These are phyloP conservation scores for Neoarthrinium moseri DNA, from an alignment of 2,329 filamentous ascomycete species.

Conservation along the genomic window DNA sequence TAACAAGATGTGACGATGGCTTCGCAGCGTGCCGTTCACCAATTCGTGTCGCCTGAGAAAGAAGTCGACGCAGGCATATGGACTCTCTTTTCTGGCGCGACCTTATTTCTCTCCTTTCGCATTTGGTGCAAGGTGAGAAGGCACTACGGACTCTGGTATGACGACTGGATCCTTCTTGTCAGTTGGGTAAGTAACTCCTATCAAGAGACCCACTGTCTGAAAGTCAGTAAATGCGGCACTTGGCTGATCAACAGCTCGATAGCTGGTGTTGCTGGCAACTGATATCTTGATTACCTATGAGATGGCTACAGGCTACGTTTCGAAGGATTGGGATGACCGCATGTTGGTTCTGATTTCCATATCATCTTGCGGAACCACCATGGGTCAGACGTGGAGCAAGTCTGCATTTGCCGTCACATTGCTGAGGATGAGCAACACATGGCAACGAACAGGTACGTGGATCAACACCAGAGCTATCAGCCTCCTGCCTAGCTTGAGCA, in stretches of 20 bases:
- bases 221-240: background rate
- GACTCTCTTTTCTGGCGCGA: constrained; percentile 15
- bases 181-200: constrained; percentile 17
- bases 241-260: background rate
- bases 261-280: constrained; percentile 5
- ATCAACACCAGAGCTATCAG: too few species aligned
- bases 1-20: constrained; percentile 7
- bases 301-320: constrained; percentile 7
- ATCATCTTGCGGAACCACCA: constrained; percentile 34
- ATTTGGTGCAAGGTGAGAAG: constrained; percentile 13
- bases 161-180: constrained; percentile 18
- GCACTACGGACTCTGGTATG: constrained; percentile 11
- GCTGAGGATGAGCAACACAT: constrained; percentile 41
- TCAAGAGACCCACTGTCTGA: background rate
- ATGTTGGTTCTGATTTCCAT: constrained; percentile 53
- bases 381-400: constrained; percentile 34
- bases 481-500: too few species aligned
- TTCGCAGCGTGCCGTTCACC: background rate
- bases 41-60: constrained; percentile 11
- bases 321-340: constrained; percentile 45
- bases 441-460: constrained; percentile 26
- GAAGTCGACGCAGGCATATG: constrained; percentile 17
- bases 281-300: background rate
- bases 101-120: constrained; percentile 16
- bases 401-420: constrained; percentile 36